Conservation (phyloP, 805 yeast genomes). For the Jamesozyma gamospora region DNA sequence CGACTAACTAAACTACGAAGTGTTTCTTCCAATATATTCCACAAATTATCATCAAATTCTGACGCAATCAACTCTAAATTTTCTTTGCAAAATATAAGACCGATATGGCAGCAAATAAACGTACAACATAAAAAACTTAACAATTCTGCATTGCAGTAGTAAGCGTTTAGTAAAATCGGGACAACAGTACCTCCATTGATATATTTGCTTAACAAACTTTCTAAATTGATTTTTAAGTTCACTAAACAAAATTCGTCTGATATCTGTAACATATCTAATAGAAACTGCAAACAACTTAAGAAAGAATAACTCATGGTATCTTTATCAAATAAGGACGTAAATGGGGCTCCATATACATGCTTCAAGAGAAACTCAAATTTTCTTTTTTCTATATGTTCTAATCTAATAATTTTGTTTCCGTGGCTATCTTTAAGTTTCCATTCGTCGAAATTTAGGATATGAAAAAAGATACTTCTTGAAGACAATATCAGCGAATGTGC, state of each 20-base stretch:
- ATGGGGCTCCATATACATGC: slow-evolving; percentile 44
- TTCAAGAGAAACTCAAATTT: slow-evolving; percentile 43
- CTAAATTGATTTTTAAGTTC: slow-evolving; percentile 51
- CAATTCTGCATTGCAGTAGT: slow-evolving; percentile 40
- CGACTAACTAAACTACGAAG: not conserved
- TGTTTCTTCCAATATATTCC: slow-evolving; percentile 18
- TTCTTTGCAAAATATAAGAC: slow-evolving; percentile 44
- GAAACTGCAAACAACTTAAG: slow-evolving; percentile 13
- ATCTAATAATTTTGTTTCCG: slow-evolving; percentile 26
- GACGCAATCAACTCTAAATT: slow-evolving; percentile 29
- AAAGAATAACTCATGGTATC: slow-evolving; percentile 11
- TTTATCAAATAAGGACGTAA: slow-evolving; percentile 10
- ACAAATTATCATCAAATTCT: slow-evolving; percentile 14
- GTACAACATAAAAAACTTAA: slow-evolving; percentile 54
- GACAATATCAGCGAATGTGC: slow-evolving; percentile 46
- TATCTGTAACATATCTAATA: slow-evolving; percentile 49
- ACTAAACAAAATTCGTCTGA: slow-evolving; percentile 55
- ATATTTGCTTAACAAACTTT: slow-evolving; percentile 47
- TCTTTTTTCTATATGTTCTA: slow-evolving; percentile 30
- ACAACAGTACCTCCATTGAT: slow-evolving; percentile 52
- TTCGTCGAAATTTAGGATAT: slow-evolving; percentile 41
- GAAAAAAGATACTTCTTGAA: slow-evolving; percentile 54
- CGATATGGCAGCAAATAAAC: slow-evolving; percentile 59
- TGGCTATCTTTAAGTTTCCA: slow-evolving; percentile 35
- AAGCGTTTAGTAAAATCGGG: slow-evolving; percentile 45